These are phyloP conservation scores for Clarireedia hainanense DNA, from an alignment of 2,329 filamentous ascomycete species.

Conservation along the genomic window DNA sequence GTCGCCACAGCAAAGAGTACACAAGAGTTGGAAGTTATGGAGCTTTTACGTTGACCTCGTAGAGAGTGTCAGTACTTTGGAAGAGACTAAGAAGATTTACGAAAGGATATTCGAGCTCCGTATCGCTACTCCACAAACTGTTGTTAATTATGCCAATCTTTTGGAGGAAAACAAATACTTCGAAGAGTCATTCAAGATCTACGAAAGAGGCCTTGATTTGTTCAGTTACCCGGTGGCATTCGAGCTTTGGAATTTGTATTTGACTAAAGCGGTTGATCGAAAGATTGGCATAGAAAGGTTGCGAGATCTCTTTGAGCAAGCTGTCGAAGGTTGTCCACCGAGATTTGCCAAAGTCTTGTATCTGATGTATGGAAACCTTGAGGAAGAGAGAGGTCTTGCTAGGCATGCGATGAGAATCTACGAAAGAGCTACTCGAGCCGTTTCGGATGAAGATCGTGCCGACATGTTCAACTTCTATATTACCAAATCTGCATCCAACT, in stretches of 20 bases:
- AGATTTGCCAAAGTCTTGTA: constrained; percentile 96
- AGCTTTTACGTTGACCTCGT: constrained; percentile 98
- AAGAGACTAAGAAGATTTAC: constrained; percentile 90
- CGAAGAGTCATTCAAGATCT: constrained; percentile 96
- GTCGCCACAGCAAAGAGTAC: constrained; percentile 89
- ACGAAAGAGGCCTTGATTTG: constrained; percentile 92
- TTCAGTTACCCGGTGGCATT: constrained; percentile 98
- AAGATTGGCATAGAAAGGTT: constrained; percentile 93
- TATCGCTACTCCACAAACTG: constrained; percentile 94
- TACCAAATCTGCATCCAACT: constrained; percentile 96
- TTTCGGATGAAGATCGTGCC: constrained; percentile 86
- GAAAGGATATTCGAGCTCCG: constrained; percentile 96
- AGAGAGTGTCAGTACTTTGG: constrained; percentile 83
- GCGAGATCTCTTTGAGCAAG: constrained; percentile 93
- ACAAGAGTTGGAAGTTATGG: constrained; percentile 99
- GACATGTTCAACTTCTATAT: constrained; percentile 99
- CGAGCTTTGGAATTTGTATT: constrained; percentile 96
- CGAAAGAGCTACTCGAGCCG: constrained; percentile 89
- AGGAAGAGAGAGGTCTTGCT: constrained; percentile 90
- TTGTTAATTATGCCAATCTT: constrained; percentile 96
- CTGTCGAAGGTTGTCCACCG: constrained; percentile 86
- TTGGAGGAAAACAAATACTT: constrained; percentile 92
- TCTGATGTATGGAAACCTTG: constrained; percentile 95
- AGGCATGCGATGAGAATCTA: constrained; percentile 99
- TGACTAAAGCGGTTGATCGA: constrained; percentile 93